These are phyloP conservation scores for Agrocybe pediades DNA, from an alignment of 768 basidiomycete species.

Conservation along the genomic window DNA sequence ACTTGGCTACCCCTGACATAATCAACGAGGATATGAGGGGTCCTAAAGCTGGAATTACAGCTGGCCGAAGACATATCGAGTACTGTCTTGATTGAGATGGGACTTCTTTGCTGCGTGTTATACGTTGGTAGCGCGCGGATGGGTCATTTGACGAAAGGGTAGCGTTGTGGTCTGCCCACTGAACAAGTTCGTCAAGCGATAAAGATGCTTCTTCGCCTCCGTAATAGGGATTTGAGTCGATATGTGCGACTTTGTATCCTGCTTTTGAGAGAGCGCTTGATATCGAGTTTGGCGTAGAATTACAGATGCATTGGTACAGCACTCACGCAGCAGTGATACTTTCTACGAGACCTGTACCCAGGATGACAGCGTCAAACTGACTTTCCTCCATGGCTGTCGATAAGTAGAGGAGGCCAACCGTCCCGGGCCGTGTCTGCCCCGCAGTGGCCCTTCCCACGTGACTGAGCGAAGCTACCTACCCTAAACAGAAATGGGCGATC, in stretches of 20 bases:
- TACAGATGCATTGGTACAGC: slow-evolving; percentile 9
- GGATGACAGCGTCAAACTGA: slow-evolving; percentile 65
- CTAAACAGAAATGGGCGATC: slow-evolving; percentile 27
- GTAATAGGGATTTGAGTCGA: slow-evolving; percentile 86
- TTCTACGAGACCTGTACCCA: slow-evolving; percentile 83
- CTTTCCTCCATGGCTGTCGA: slow-evolving; percentile 36
- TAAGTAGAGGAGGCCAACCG: no score
- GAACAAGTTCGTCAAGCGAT: slow-evolving; percentile 74
- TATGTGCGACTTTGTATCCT: slow-evolving; percentile 84
- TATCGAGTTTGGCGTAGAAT: slow-evolving; percentile 8
- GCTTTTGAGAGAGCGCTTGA: slow-evolving; percentile 85
- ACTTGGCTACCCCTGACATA: slow-evolving; percentile 82
- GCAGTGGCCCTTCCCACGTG: neutral
- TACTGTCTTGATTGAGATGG: slow-evolving; percentile 71
- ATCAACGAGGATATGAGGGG: slow-evolving; percentile 79
- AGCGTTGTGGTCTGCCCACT: slow-evolving; percentile 58
- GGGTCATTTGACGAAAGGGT: slow-evolving; percentile 20
- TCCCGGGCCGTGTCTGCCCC: neutral
- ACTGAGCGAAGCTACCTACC: slow-evolving; percentile 24
- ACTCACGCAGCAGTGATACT: slow-evolving; percentile 89
- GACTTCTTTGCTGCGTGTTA: slow-evolving; percentile 43
- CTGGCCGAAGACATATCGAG: slow-evolving; percentile 82
- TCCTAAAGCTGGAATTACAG: slow-evolving; percentile 79
- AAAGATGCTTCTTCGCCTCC: slow-evolving; percentile 83
- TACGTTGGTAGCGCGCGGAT: slow-evolving; percentile 37